Conservation (phyloP, 768 basidiomycete species). For the Suillus clintonianus region DNA sequence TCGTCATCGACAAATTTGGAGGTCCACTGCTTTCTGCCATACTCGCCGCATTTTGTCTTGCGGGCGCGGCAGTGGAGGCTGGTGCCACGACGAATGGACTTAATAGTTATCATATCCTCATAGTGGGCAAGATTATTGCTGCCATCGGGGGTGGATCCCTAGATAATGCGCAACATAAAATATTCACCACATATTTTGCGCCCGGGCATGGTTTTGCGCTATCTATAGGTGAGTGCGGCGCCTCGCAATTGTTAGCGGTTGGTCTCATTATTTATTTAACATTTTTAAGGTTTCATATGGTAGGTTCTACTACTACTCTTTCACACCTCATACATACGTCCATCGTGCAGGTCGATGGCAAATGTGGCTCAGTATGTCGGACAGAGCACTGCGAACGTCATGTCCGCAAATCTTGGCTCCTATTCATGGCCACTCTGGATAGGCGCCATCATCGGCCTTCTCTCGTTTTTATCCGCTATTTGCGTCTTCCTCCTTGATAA, state of each 20-base stretch:
- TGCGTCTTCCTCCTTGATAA: constrained; percentile 38
- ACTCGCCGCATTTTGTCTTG: constrained; percentile 38
- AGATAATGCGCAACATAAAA: constrained; percentile 45
- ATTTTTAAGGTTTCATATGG: constrained; percentile 35
- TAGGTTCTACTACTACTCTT: constrained; percentile 5
- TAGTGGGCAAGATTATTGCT: constrained; percentile 41
- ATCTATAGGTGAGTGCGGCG: constrained; percentile 32
- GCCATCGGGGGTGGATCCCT: constrained; percentile 42
- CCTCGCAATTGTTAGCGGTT: not conserved
- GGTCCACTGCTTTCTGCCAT: constrained; percentile 39
- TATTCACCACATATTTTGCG: constrained; percentile 46
- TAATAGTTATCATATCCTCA: constrained; percentile 41
- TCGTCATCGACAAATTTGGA: constrained; percentile 44
- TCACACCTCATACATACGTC: not conserved
- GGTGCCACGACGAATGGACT: constrained; percentile 40
- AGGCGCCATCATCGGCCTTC: constrained; percentile 37
- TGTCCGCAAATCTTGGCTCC: constrained; percentile 37
- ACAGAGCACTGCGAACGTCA: constrained; percentile 43
- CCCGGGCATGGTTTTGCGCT: constrained; percentile 43
- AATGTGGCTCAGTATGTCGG: constrained; percentile 44
- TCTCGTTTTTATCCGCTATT: constrained; percentile 40
- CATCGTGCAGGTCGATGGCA: constrained; percentile 32
- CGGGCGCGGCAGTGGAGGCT: constrained; percentile 38
- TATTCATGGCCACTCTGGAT: constrained; percentile 47
- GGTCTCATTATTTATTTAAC: not conserved